Base-by-base conservation (phyloP, 2,329 filamentous ascomycete genomes). In the Scolecobasidium constrictum region DNA sequence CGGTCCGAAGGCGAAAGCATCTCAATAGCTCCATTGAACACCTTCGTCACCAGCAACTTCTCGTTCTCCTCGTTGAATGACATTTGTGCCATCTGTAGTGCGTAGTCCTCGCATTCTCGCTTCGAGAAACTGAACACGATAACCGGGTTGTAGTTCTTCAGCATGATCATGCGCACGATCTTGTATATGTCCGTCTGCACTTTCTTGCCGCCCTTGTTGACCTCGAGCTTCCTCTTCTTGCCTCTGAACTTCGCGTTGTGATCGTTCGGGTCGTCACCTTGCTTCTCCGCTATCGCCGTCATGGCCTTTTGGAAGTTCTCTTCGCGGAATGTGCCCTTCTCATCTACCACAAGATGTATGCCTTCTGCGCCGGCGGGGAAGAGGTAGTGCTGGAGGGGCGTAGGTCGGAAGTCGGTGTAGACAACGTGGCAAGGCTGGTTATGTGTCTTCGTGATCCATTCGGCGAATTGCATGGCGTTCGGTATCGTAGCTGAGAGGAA, bases 51-150 rank as follows among this genome's bases (percentile, higher is more conserved):
- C 83, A 96, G 87, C 18, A 78, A 79, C 62, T 94, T 94, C 63
- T 98, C 92, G 0, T 86, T 88, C 17, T 94, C 86, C 50, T 94
- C 87, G 65, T 98, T 98, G 74, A 98, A 95, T 37, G 85, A 81
- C 56, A 96, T 75, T 47, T 78, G 76, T 41, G 81, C 90, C 67
- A 95, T 88, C 52, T 86, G 77, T 37, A 98, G 69, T 2, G 92
- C 92, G 61, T 92, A 80, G 48, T 81, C 79, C 65, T 98, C 92
- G 59, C 90, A 95, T 55, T 96, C 90, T 50, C 90, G 77, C 69
- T 98, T 98, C 72, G 88, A 95, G 68, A 98, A 98, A 64, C 90
- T 96, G 75, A 98, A 98, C 31, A 98, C 87, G 58, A 98, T 98
- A 54, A 96, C 92, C 0, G 92, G 92, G 56, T 98, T 95, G 65